phyloP scores from a whole-genome alignment of 768 basidiomycete species.

The Amanita pallidorosea region DNA sequence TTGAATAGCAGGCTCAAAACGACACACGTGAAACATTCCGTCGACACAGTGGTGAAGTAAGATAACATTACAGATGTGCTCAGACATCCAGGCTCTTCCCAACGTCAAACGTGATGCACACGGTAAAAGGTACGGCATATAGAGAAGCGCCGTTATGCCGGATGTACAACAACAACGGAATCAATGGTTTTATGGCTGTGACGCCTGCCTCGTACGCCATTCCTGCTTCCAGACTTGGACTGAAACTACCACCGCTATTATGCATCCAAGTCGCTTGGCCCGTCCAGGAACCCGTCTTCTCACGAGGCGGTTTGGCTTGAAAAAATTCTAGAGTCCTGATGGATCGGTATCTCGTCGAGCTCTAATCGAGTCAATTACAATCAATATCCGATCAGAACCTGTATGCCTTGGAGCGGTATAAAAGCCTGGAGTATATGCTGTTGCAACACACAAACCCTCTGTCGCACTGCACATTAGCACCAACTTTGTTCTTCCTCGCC shows the following conservation, averaged over 20 bases:
- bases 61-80: no score
- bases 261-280: constrained; percentile 13
- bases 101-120: no score
- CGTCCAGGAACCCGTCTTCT: constrained; percentile 14
- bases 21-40: not conserved
- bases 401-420: not conserved
- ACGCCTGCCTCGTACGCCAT: no score
- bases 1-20: not conserved
- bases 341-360: not conserved
- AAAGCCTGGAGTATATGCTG: not conserved
- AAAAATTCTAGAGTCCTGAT: not conserved
- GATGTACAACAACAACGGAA: no score
- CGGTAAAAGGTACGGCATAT: no score
- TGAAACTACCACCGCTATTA: constrained; percentile 27
- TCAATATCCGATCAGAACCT: constrained; percentile 1
- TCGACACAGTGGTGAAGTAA: no score
- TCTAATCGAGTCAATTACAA: constrained; percentile 2
- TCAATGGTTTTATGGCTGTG: no score
- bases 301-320: not conserved
- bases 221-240: not conserved
- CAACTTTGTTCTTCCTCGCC: not conserved
- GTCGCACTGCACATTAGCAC: not conserved
- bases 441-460: not conserved
- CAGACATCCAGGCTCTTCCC: no score
- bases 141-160: no score